phyloP scores from a whole-genome alignment of 352 stramenopile species.

The Globisporangium canariense region DNA sequence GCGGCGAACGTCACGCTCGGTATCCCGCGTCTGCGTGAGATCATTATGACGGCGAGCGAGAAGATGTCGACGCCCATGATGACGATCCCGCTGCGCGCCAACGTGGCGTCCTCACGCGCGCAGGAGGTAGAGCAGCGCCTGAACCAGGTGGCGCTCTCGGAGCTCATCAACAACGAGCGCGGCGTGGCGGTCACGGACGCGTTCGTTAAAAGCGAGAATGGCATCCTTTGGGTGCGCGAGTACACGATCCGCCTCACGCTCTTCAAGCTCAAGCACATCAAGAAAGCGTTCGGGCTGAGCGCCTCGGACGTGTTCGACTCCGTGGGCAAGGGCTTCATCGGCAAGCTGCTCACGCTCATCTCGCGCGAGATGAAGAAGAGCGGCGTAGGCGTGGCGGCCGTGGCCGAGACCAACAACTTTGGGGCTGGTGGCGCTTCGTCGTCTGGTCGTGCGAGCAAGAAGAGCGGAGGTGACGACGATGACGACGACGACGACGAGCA shows the following conservation, averaged over 20 bases:
- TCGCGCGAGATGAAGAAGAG: slow-evolving; percentile 93
- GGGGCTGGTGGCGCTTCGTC: slow-evolving; percentile 17
- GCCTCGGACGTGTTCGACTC: slow-evolving; percentile 91
- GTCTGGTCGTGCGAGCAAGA: slow-evolving; percentile 33
- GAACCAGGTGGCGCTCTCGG: slow-evolving; percentile 91
- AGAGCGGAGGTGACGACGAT: slow-evolving; percentile 64
- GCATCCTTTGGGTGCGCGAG: slow-evolving; percentile 93
- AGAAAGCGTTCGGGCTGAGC: slow-evolving; percentile 92
- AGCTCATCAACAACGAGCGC: slow-evolving; percentile 91
- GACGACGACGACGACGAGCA: slow-evolving; percentile 88
- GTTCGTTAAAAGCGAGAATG: slow-evolving; percentile 87
- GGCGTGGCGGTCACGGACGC: slow-evolving; percentile 92
- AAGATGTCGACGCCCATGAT: slow-evolving; percentile 99
- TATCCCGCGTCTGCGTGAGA: slow-evolving; percentile 99
- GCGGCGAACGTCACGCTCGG: slow-evolving; percentile 99
- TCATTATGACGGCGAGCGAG: slow-evolving; percentile 99
- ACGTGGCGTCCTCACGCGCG: slow-evolving; percentile 42
- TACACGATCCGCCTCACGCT: slow-evolving; percentile 97
- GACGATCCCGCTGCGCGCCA: slow-evolving; percentile 92
- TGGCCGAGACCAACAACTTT: slow-evolving; percentile 42
- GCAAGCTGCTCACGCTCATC: slow-evolving; percentile 93
- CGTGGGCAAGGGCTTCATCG: slow-evolving; percentile 88
- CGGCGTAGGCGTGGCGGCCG: slow-evolving; percentile 51
- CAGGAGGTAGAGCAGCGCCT: slow-evolving; percentile 87
- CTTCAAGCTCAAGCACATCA: slow-evolving; percentile 93